Percentiles rank a stretch among this genome's conserved stretches.
phyloP scores from a whole-genome alignment of 73 alveolate genomes.

The Paramecium octaurelia region DNA sequence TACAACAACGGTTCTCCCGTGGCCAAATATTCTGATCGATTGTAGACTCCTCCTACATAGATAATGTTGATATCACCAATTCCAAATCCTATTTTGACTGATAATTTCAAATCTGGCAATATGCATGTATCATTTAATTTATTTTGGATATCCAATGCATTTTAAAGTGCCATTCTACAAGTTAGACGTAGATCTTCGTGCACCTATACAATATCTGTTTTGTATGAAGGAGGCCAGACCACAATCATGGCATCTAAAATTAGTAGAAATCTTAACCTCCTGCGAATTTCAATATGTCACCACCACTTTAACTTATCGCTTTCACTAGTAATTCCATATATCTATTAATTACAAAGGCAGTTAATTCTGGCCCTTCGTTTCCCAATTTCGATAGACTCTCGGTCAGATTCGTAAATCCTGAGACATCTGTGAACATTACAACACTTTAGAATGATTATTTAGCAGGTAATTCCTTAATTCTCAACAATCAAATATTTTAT shows the following conservation, averaged over 20 bases:
- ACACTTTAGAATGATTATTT: conserved; percentile 18
- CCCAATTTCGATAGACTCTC: conserved; percentile 72
- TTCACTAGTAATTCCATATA: conserved; percentile 89
- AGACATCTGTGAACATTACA: conserved; percentile 38
- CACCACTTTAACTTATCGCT: conserved; percentile 85
- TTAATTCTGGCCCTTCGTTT: conserved; percentile 85
- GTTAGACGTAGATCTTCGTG: conserved; percentile 65
- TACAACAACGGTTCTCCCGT: conserved; percentile 91
- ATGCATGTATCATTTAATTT: conserved; percentile 82
- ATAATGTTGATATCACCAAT: conserved; percentile 91
- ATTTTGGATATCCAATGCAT: conserved; percentile 82
- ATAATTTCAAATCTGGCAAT: conserved; percentile 71
- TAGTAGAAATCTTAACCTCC: conserved; percentile 61
- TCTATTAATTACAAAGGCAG: conserved; percentile 84
- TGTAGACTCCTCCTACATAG: conserved; percentile 95
- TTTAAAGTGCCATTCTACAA: conserved; percentile 82
- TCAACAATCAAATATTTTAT: not conserved
- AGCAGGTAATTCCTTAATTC: conserved; percentile 28
- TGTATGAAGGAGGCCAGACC: conserved; percentile 83
- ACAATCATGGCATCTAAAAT: conserved; percentile 87
- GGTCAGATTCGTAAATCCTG: conserved; percentile 40
- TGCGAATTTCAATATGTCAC: conserved; percentile 91
- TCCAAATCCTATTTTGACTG: conserved; percentile 76
- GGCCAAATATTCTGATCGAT: conserved; percentile 91
- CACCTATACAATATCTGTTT: conserved; percentile 43